Evolutionary conservation across 148 eudicot species (phyloP), one percentile per base, ranked within the genome.

Genomic region (Limonium bicolor): DNA sequence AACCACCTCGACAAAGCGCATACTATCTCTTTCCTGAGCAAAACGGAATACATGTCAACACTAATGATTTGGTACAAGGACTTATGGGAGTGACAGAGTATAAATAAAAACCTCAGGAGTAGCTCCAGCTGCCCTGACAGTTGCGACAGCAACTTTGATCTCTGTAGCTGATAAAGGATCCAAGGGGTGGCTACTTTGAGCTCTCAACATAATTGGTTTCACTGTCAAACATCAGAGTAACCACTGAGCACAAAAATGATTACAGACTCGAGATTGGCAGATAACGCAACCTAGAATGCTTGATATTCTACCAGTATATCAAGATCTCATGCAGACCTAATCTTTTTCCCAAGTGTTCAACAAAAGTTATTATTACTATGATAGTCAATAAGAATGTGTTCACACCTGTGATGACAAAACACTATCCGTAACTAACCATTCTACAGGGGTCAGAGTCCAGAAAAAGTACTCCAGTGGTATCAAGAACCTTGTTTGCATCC

Each of bases 61-160:
- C 12, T 11, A 22, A 15, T 10, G 36, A 2, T 0, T 15, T 10
- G 36, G 20, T 19, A n/a, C 17, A 50, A 33, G 16, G 49, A 14
- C 37, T 42, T 23, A 53, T n/a, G n/a, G n/a, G n/a, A n/a, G 15
- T 11, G 6, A 21, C 7, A 39, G 27, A 25, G 21, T 33, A 2
- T n/a, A n/a, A n/a, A n/a, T n/a, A 28, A 17, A 20, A 20, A 77
- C 85, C 76, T 77, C 85, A 41, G 85, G 85, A 18, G 85, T 77
- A 19, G 79, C 76, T 46, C 85, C 85, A 54, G 85, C 80, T 46
- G 85, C 85, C 61, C 85, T 66, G 54, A 77, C 85, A 51, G 85
- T 70, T 39, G 66, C 80, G 50, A 73, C 79, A 36, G 85, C 85
- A 44, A 77, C 76, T 40, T 73, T 56, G 39, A 77, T 73, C 54